Percentiles rank a stretch among this genome's conserved stretches.
phyloP scores from a whole-genome alignment of 768 basidiomycete species.

The Boletus reticulatus region DNA sequence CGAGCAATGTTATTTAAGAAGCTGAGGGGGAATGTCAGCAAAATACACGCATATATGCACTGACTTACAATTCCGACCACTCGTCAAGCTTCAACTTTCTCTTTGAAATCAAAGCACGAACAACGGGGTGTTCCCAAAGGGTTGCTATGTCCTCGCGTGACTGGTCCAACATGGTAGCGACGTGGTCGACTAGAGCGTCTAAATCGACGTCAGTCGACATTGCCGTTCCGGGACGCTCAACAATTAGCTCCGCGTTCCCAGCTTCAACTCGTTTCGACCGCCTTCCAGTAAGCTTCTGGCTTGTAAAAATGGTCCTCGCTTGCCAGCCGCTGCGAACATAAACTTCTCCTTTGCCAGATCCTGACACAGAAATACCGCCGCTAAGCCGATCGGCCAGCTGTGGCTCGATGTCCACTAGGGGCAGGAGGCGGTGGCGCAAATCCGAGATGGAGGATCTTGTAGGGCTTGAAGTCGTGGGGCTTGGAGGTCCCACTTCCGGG shows the following conservation, averaged over 20 bases:
- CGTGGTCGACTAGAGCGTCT: constrained; percentile 59
- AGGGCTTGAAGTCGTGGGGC: constrained; percentile 17
- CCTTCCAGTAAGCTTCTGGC: constrained; percentile 33
- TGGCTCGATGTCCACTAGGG: constrained; percentile 59
- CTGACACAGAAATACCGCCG: constrained; percentile 69
- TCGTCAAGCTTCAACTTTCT: constrained; percentile 78
- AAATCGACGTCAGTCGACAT: constrained; percentile 35
- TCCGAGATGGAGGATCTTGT: constrained; percentile 41
- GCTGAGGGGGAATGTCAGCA: constrained; percentile 36
- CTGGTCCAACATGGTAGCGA: constrained; percentile 56
- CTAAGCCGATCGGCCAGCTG: constrained; percentile 70
- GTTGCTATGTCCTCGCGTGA: constrained; percentile 64
- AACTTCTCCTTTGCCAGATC: constrained; percentile 73
- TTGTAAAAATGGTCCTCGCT: constrained; percentile 58
- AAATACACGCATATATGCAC: constrained; percentile 23
- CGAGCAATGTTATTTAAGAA: constrained; percentile 75
- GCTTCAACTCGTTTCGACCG: constrained; percentile 23
- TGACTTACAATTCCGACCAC: constrained; percentile 83
- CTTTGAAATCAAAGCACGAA: constrained; percentile 63
- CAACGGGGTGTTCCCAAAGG: constrained; percentile 72
- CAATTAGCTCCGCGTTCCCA: constrained; percentile 27
- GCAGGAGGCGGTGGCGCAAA: constrained; percentile 57
- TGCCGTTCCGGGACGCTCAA: constrained; percentile 28
- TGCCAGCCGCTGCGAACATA: constrained; percentile 85
- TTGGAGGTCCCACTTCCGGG: constrained; percentile 8